A percentile compares a stretch with the other conserved stretches of the same genome.
phyloP scores from a whole-genome alignment of 2,329 filamentous ascomycete genomes.

The Massarina eburnea region DNA sequence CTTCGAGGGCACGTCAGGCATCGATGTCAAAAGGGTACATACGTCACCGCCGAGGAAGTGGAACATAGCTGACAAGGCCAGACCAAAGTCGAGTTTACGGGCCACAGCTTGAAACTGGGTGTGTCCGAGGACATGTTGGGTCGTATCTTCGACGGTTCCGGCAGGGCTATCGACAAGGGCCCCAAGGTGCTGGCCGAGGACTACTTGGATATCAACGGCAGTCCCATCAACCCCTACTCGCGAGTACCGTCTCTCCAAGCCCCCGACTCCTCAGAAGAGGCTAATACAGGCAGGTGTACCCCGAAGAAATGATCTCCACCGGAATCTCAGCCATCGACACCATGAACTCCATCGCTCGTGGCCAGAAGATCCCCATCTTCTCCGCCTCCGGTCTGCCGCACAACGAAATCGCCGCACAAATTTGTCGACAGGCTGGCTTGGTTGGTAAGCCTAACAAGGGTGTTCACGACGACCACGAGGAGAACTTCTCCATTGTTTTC shows the following conservation, averaged over 20 bases:
- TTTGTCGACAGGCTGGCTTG: slow-evolving; percentile 93
- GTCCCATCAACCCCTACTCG: slow-evolving; percentile 97
- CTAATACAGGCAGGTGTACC: slow-evolving; percentile 71
- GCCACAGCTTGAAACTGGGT: slow-evolving; percentile 95
- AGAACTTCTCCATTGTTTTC: slow-evolving; percentile 99
- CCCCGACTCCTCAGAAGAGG: slow-evolving; percentile 14
- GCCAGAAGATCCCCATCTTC: slow-evolving; percentile 99
- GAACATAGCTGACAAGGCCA: slow-evolving; percentile 44
- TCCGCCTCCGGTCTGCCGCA: slow-evolving; percentile 96
- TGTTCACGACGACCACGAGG: slow-evolving; percentile 93
- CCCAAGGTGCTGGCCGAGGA: slow-evolving; percentile 98
- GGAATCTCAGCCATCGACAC: slow-evolving; percentile 99
- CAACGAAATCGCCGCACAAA: slow-evolving; percentile 99
- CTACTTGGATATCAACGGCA: slow-evolving; percentile 98
- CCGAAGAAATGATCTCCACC: slow-evolving; percentile 99
- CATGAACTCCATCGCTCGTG: slow-evolving; percentile 90
- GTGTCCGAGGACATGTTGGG: slow-evolving; percentile 99
- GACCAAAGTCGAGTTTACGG: slow-evolving; percentile 97
- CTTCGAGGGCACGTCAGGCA: slow-evolving; percentile 94
- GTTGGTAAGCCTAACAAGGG: slow-evolving; percentile 93
- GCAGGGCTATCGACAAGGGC: slow-evolving; percentile 97
- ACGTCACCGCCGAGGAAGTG: slow-evolving; percentile 9
- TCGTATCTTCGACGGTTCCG: slow-evolving; percentile 97
- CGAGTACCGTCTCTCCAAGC: slow-evolving; percentile 64
- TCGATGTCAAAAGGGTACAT: slow-evolving; percentile 91